phyloP scores from a whole-genome alignment of 2,329 filamentous ascomycete species.

The Chalaropsis thielavioides region DNA sequence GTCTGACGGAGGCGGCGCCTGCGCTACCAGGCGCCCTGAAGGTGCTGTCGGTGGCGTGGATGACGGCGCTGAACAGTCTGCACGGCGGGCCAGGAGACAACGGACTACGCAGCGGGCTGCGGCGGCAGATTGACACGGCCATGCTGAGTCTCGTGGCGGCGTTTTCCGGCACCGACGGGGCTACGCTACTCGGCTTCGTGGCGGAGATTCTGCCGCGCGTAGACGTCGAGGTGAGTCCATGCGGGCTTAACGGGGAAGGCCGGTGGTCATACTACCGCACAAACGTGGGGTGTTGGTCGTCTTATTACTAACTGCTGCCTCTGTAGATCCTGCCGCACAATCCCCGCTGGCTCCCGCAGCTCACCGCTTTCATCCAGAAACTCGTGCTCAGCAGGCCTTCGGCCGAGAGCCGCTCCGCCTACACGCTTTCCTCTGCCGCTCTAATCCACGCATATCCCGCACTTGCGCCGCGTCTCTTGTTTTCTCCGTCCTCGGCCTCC shows the following conservation, averaged over 20 bases:
- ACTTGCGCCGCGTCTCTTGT: constrained; percentile 35
- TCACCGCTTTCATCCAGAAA: constrained; percentile 36
- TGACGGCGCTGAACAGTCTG: constrained; percentile 30
- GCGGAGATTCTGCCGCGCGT: constrained; percentile 37
- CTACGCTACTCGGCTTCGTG: constrained; percentile 45
- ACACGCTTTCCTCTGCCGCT: constrained; percentile 43
- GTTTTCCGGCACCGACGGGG: constrained; percentile 45
- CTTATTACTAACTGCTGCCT: constrained; percentile 16
- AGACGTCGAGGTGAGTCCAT: constrained; percentile 31
- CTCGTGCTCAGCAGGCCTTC: constrained; percentile 43
- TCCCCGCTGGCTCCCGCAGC: constrained; percentile 38
- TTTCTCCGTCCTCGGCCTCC: constrained; percentile 33
- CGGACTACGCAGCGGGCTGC: constrained; percentile 20
- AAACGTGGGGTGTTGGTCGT: background rate
- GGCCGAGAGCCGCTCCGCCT: constrained; percentile 40
- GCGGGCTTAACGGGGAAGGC: no score
- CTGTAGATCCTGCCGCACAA: constrained; percentile 33
- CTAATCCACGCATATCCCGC: constrained; percentile 42
- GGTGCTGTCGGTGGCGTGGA: constrained; percentile 42
- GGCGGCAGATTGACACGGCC: constrained; percentile 32
- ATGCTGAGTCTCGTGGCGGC: constrained; percentile 36
- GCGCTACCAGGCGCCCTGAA: constrained; percentile 40
- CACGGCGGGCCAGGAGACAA: background rate
- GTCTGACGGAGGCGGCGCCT: constrained; percentile 43
- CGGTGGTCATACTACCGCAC: no score